Conservation (phyloP, 177 flowering plant genomes). For the Vitis hybrid region DNA sequence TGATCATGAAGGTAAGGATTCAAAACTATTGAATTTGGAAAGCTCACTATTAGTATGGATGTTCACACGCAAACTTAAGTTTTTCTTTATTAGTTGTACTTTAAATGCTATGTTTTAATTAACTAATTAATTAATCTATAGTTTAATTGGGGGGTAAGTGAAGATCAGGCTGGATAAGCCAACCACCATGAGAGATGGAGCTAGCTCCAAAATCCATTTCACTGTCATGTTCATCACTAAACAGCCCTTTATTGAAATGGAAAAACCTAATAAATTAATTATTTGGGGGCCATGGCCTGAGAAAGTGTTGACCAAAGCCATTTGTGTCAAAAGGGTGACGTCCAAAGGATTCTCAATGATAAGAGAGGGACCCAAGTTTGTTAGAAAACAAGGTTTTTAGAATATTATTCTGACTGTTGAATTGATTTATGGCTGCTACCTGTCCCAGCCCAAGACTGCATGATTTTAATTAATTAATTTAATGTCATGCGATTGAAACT, state of each 20-base stretch:
- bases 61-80: background rate
- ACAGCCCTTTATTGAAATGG: background rate
- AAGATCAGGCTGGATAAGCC: background rate
- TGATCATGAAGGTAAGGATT: background rate
- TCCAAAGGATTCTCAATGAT: conserved; percentile 34
- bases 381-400: conserved; percentile 22
- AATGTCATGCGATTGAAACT: no score
- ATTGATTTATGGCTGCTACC: no score
- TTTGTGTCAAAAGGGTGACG: conserved; percentile 34
- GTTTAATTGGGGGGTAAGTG: background rate
- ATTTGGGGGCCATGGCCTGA: background rate
- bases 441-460: no score
- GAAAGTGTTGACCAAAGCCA: conserved; percentile 29
- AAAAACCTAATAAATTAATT: background rate
- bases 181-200: conserved; percentile 14
- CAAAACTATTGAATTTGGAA: background rate
- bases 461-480: no score
- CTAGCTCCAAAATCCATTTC: conserved; percentile 8
- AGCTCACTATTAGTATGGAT: background rate
- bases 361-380: conserved; percentile 34
- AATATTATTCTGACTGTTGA: background rate
- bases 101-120: background rate
- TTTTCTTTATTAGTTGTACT: background rate
- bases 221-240: conserved; percentile 10
- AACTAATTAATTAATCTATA: background rate